Evolutionary conservation across 345 rosid species (phyloP).

Genomic region (Ricinus communis): DNA sequence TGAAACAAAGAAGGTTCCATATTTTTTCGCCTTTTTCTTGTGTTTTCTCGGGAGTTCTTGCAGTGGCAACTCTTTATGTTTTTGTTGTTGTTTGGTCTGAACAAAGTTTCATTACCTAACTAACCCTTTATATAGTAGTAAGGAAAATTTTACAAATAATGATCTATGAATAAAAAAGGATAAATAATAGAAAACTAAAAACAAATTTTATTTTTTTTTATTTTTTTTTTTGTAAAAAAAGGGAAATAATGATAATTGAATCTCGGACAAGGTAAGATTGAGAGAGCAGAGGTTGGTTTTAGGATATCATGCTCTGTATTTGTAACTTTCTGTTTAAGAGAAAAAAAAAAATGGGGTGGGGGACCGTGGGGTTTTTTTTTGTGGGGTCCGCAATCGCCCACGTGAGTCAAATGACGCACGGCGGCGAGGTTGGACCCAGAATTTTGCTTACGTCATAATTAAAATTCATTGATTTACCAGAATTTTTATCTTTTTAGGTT

Average conservation of each 20-base stretch:
- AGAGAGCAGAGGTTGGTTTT: too few species aligned
- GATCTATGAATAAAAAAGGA: background rate
- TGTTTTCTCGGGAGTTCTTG: background rate
- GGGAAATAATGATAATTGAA: too few species aligned
- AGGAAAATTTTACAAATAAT: background rate
- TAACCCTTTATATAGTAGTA: slow-evolving; percentile 17
- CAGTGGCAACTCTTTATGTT: background rate
- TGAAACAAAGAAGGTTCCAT: slow-evolving; percentile 39
- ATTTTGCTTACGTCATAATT: background rate
- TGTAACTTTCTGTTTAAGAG: too few species aligned
- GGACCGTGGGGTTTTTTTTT: too few species aligned
- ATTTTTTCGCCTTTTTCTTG: background rate
- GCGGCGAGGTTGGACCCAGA: slow-evolving; percentile 34
- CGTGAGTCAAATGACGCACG: slow-evolving; percentile 43
- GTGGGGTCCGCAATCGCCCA: slow-evolving; percentile 16
- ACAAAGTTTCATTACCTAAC: background rate
- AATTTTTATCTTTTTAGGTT: too few species aligned
- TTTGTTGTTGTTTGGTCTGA: background rate
- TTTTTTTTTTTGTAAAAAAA: background rate
- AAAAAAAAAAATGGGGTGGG: too few species aligned
- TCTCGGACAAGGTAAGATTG: too few species aligned
- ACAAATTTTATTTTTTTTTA: background rate
- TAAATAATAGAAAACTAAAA: background rate
- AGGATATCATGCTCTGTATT: too few species aligned
- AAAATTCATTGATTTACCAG: too few species aligned